Conservation (phyloP, 2,329 filamentous ascomycete genomes). For the Calonectria leucothoes region DNA sequence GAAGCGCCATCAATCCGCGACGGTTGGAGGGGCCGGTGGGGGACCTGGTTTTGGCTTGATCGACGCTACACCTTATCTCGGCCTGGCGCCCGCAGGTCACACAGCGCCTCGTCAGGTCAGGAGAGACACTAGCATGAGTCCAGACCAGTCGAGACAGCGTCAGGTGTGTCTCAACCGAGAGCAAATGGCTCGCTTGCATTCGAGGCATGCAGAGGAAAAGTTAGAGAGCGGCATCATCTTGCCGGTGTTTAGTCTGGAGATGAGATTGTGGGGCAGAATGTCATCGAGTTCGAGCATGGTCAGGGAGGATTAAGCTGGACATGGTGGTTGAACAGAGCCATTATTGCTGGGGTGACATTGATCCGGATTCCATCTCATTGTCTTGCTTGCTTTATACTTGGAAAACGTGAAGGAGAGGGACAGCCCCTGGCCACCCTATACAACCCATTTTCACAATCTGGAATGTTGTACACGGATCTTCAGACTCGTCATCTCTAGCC, state of each 20-base stretch:
- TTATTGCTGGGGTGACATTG: no score
- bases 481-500: no score
- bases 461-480: no score
- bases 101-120: neutral
- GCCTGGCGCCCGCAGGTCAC: neutral
- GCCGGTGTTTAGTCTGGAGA: neutral
- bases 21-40: neutral
- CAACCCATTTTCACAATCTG: no score
- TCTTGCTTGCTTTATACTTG: no score
- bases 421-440: no score
- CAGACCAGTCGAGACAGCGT: neutral
- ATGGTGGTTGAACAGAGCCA: no score
- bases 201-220: neutral
- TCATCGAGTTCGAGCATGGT: neutral
- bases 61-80: constrained; percentile 2
- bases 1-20: neutral
- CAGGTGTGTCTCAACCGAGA: neutral
- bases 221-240: neutral
- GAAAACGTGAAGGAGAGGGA: no score
- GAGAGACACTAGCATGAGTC: neutral
- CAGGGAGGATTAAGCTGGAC: constrained; percentile 16
- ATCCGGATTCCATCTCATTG: no score
- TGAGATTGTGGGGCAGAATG: neutral
- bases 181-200: no score
- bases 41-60: neutral